These are phyloP conservation scores for Hyaloscypha hepaticicola DNA, from an alignment of 495 filamentous ascomycete genomes.

Conservation along the genomic window DNA sequence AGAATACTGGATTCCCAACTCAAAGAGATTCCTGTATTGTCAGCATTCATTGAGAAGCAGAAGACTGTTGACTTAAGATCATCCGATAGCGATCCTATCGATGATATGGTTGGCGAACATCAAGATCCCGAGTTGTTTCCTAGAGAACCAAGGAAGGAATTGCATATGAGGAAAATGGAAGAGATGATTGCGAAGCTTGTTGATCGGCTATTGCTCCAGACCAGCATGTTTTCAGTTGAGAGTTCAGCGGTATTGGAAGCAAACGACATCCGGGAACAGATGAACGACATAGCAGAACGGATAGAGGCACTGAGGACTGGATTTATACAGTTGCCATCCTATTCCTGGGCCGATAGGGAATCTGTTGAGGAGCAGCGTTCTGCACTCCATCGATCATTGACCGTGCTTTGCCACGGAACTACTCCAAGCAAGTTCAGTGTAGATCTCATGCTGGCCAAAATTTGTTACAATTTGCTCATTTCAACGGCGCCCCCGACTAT, in stretches of 20 bases:
- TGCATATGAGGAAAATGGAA: constrained; percentile 32
- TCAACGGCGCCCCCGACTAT: constrained; percentile 56
- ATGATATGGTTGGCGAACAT: not conserved
- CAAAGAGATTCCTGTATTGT: not conserved
- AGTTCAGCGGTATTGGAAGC: not conserved
- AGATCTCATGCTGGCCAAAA: constrained; percentile 48
- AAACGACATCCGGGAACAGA: constrained; percentile 6
- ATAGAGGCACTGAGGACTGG: constrained; percentile 19
- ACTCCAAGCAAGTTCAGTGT: constrained; percentile 3
- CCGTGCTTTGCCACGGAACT: constrained; percentile 6
- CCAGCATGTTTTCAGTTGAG: not conserved
- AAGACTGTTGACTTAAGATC: not conserved
- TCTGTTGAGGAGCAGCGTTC: constrained; percentile 12
- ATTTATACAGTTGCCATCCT: constrained; percentile 12
- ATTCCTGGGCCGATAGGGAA: constrained; percentile 7
- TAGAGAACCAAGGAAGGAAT: constrained; percentile 30
- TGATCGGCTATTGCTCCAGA: constrained; percentile 28
- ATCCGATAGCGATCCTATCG: not conserved
- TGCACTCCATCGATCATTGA: constrained; percentile 20
- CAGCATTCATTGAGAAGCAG: not conserved
- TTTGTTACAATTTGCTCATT: constrained; percentile 67
- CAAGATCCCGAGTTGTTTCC: constrained; percentile 12
- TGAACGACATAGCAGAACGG: constrained; percentile 15
- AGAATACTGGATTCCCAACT: constrained; percentile 11
- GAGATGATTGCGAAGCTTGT: constrained; percentile 30